These are phyloP conservation scores for Cymbidium sinense DNA, from an alignment of 106 monocot species.

Conservation along the genomic window DNA sequence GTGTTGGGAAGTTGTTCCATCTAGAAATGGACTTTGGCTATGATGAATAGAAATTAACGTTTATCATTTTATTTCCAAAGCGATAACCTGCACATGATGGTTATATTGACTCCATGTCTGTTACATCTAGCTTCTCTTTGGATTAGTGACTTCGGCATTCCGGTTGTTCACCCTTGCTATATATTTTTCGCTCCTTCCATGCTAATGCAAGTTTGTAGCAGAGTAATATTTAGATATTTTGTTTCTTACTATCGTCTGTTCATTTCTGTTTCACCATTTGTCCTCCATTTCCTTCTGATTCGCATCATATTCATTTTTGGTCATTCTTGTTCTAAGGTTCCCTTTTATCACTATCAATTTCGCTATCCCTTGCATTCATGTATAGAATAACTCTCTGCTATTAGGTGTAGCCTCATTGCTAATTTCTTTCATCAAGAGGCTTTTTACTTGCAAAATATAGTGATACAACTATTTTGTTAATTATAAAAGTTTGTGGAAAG, in stretches of 20 bases:
- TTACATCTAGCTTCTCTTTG: background rate
- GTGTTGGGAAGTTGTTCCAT: background rate
- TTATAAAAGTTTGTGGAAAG: no score
- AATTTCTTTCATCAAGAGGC: background rate
- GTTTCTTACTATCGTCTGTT: background rate
- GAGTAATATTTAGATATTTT: background rate
- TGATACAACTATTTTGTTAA: no score
- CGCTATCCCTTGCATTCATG: background rate
- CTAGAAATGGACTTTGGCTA: background rate
- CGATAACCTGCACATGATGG: background rate
- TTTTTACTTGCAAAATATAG: background rate
- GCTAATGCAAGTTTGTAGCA: background rate
- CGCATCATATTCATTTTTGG: background rate
- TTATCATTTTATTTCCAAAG: background rate
- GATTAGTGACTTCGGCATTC: background rate
- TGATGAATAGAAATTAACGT: background rate
- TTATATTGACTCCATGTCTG: background rate
- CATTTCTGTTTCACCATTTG: background rate
- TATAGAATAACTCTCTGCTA: background rate
- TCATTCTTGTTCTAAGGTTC: background rate
- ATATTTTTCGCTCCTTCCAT: background rate
- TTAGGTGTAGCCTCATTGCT: background rate
- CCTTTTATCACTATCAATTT: background rate
- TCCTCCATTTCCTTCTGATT: background rate
- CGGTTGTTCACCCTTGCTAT: background rate